Percentiles rank a stretch among this genome's conserved stretches.
These are phyloP conservation scores for Lactifluus echinatus DNA, from an alignment of 768 basidiomycete genomes.

Conservation along the genomic window DNA sequence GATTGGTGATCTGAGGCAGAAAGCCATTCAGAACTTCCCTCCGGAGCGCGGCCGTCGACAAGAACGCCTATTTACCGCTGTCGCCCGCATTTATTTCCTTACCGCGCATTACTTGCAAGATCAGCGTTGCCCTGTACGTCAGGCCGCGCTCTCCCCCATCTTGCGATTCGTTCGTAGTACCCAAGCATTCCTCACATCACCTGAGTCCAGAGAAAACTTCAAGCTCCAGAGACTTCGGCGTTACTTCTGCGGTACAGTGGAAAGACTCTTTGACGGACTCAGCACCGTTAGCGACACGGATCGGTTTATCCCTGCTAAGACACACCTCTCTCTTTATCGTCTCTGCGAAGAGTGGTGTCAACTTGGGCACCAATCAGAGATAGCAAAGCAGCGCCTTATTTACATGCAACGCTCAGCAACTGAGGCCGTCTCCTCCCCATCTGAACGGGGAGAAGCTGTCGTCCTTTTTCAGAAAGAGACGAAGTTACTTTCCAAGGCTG, in stretches of 20 bases:
- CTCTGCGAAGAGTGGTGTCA: slow-evolving; percentile 94
- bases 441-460: slow-evolving; percentile 36
- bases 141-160: slow-evolving; percentile 67
- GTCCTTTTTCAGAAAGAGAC: slow-evolving; percentile 44
- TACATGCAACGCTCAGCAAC: slow-evolving; percentile 62
- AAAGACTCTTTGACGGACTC: slow-evolving; percentile 74
- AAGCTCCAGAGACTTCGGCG: slow-evolving; percentile 74
- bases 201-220: slow-evolving; percentile 66
- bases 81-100: slow-evolving; percentile 82
- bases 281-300: slow-evolving; percentile 65
- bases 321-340: slow-evolving; percentile 72
- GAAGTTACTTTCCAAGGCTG: slow-evolving; percentile 63
- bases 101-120: slow-evolving; percentile 72
- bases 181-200: slow-evolving; percentile 62
- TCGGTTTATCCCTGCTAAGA: slow-evolving; percentile 63
- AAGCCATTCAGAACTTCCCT: slow-evolving; percentile 35
- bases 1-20: slow-evolving; percentile 26
- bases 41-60: slow-evolving; percentile 59
- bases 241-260: slow-evolving; percentile 86
- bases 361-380: slow-evolving; percentile 65
- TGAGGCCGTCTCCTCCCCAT: slow-evolving; percentile 45
- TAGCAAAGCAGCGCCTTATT: slow-evolving; percentile 58
- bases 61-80: slow-evolving; percentile 74
- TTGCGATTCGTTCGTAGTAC: slow-evolving; percentile 83
- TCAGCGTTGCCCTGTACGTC: slow-evolving; percentile 57